Evolutionary conservation across 306 rosid genomes (phyloP).

Genomic region (Pyrus communis): DNA sequence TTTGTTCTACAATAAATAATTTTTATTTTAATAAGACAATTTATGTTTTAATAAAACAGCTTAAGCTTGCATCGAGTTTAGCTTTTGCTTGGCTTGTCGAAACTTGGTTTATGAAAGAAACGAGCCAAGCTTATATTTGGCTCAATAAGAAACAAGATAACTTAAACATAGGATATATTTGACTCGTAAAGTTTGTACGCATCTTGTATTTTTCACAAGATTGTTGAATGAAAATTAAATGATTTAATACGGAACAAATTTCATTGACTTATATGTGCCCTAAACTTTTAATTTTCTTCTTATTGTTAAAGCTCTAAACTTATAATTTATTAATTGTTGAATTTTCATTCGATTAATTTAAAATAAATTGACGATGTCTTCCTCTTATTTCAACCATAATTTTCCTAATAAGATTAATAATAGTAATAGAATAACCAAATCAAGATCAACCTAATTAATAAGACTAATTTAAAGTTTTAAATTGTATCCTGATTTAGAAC

Average conservation of each 20-base stretch:
- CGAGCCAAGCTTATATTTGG: too few species aligned
- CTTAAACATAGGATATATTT: too few species aligned
- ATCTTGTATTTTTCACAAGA: too few species aligned
- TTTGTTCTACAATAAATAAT: too few species aligned
- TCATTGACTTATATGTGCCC: not conserved
- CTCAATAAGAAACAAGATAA: too few species aligned
- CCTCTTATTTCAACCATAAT: not conserved
- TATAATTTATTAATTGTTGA: not conserved
- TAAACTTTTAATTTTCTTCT: not conserved
- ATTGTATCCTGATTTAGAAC: not conserved
- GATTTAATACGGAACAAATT: not conserved
- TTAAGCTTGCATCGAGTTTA: too few species aligned
- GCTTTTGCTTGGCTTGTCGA: too few species aligned
- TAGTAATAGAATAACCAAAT: not conserved
- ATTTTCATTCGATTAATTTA: not conserved
- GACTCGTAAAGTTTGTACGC: too few species aligned
- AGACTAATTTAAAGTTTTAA: not conserved
- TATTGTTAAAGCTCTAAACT: too few species aligned
- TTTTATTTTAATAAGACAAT: too few species aligned
- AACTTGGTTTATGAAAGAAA: too few species aligned
- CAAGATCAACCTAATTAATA: not conserved
- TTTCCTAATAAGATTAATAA: not conserved
- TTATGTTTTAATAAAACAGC: too few species aligned
- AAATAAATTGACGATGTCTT: not conserved
- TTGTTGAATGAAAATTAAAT: not conserved